Evolutionary conservation across 75 land plant species (phyloP).

Genomic region (Picea glauca): DNA sequence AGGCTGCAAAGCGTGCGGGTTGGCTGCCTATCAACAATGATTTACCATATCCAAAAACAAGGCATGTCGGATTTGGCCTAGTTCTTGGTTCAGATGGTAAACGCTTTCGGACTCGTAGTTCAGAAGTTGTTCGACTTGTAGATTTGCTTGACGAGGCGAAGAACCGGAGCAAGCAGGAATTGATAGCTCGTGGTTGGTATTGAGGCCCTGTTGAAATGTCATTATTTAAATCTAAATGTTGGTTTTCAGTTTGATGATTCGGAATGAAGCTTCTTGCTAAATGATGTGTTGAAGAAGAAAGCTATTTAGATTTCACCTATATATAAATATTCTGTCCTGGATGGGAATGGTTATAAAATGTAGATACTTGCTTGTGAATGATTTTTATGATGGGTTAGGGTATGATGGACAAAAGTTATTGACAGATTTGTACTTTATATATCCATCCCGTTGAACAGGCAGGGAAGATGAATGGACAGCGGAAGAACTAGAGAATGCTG

Average conservation of each 20-base stretch:
- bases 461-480: constrained; percentile 75
- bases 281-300: background rate
- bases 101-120: constrained; percentile 75
- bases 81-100: constrained; percentile 95
- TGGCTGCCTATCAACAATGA: constrained; percentile 66
- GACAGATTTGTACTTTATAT: background rate
- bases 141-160: constrained; percentile 98
- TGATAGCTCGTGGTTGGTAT: constrained; percentile 49
- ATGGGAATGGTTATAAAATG: background rate
- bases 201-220: background rate
- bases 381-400: background rate
- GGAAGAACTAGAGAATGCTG: constrained; percentile 77
- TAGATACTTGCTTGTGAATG: background rate
- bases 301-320: background rate
- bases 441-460: constrained; percentile 32
- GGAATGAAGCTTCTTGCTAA: background rate
- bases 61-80: constrained; percentile 97
- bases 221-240: background rate
- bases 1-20: constrained; percentile 90
- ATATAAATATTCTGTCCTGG: background rate
- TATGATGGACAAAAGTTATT: background rate
- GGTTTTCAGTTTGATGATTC: background rate
- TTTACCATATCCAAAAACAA: constrained; percentile 45
- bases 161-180: constrained; percentile 64
- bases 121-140: constrained; percentile 79